Conservation (phyloP, 169 alveolate species). For the Plasmodium coatneyi region DNA sequence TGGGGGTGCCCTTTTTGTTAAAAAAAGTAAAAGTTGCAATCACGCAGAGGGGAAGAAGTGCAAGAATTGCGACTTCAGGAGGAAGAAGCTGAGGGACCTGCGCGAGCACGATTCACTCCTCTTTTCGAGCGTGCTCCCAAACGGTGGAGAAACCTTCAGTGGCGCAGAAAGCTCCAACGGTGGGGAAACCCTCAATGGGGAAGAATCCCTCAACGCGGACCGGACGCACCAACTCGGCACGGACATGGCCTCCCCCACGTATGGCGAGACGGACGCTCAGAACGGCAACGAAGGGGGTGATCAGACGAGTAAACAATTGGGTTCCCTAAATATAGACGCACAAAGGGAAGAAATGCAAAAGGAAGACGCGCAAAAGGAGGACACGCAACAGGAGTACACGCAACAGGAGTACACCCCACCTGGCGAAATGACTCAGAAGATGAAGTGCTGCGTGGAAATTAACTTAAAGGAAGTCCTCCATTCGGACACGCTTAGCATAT, state of each 20-base stretch:
- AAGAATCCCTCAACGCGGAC: not conserved
- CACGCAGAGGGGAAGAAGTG: not conserved
- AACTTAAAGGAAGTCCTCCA: conserved; percentile 42
- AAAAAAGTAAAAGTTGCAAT: not conserved
- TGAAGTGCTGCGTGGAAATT: not conserved
- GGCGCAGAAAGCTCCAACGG: not conserved
- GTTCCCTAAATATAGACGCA: not conserved
- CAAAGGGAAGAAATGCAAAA: not conserved
- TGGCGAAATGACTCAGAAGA: not conserved
- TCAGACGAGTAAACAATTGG: not conserved
- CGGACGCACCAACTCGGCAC: not conserved
- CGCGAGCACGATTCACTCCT: not conserved
- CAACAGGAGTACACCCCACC: not conserved
- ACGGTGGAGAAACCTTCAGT: not conserved
- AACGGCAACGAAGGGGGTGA: not conserved
- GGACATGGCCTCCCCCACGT: not conserved
- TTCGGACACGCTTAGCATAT: conserved; percentile 41
- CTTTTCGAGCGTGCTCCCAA: not conserved
- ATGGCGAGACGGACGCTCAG: not conserved
- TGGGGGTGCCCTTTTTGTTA: not conserved
- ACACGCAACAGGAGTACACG: not conserved
- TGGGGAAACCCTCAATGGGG: not conserved
- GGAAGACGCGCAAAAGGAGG: not conserved
- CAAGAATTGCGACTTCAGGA: not conserved
- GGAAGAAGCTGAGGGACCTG: not conserved